Evolutionary conservation across 257 asterid species (phyloP).

Genomic region (Penstemon eatonii): DNA sequence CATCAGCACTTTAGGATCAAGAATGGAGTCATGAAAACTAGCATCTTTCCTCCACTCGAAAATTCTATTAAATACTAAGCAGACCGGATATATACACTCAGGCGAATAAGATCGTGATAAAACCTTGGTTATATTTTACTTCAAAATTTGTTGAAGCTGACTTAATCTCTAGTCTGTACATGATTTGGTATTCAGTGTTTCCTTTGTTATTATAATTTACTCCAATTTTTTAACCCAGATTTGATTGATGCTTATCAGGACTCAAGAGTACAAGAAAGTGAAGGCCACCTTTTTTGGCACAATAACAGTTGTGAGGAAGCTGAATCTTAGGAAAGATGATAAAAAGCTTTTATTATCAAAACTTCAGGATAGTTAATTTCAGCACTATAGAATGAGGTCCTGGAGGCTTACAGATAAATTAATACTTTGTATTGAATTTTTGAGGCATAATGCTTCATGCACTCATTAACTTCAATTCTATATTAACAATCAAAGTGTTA

Average conservation of each 20-base stretch:
- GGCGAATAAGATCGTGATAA: not conserved
- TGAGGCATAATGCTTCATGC: constrained; percentile 14
- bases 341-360: not conserved
- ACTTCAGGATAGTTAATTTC: not conserved
- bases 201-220: not conserved
- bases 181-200: not conserved
- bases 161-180: not conserved
- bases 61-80: no score
- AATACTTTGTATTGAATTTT: not conserved
- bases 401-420: not conserved
- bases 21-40: no score
- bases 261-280: constrained; percentile 1
- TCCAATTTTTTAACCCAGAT: not conserved
- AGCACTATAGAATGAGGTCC: not conserved
- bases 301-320: not conserved
- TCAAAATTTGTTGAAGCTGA: not conserved
- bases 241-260: not conserved
- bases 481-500: not conserved
- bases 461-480: not conserved
- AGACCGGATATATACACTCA: not conserved
- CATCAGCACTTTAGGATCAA: no score
- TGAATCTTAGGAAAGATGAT: not conserved
- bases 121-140: no score
- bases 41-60: no score
- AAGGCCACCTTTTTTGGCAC: not conserved